A percentile compares a stretch with the other conserved stretches of the same genome.
Evolutionary conservation across 768 basidiomycete species (phyloP).

Genomic region (Flagelloscypha sp.): DNA sequence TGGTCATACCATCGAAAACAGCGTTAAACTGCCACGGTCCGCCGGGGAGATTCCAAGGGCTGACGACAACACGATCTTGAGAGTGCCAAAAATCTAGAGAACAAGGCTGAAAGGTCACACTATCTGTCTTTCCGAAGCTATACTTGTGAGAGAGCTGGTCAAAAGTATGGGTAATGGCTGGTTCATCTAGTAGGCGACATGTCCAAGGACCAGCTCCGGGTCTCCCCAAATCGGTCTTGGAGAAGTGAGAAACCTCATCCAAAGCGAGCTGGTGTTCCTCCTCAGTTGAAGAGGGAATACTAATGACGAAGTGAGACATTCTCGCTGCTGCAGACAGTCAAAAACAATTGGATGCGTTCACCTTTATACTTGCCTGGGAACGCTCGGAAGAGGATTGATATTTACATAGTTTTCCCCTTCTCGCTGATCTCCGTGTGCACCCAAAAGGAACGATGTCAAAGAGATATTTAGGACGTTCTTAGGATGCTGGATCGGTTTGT

Average conservation of each 20-base stretch:
- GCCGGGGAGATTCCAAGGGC: conserved; percentile 22
- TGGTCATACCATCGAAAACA: conserved; percentile 30
- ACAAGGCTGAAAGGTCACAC: conserved; percentile 27
- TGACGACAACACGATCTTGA: conserved; percentile 27
- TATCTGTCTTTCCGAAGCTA: conserved; percentile 22
- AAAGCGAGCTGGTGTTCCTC: conserved; percentile 41
- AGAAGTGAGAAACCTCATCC: conserved; percentile 46
- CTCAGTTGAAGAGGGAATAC: conserved; percentile 36
- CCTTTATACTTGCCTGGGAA: too few species aligned
- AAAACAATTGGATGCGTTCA: too few species aligned
- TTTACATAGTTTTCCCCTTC: too few species aligned
- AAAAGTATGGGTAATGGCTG: conserved; percentile 30
- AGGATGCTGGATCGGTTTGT: too few species aligned
- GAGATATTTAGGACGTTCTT: too few species aligned
- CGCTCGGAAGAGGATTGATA: too few species aligned
- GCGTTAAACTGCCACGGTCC: conserved; percentile 26
- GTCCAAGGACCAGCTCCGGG: conserved; percentile 46
- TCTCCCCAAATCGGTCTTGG: conserved; percentile 44
- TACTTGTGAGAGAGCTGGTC: conserved; percentile 26
- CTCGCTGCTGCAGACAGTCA: background rate
- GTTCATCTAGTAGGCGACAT: conserved; percentile 39
- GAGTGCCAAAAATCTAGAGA: conserved; percentile 18
- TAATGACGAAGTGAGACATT: conserved; percentile 28
- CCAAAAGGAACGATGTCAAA: too few species aligned
- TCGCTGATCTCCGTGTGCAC: too few species aligned